Evolutionary conservation across 164 flowering plant genomes (phyloP), one percentile per base, ranked within the genome.

Genomic region (Platanus orientalis): DNA sequence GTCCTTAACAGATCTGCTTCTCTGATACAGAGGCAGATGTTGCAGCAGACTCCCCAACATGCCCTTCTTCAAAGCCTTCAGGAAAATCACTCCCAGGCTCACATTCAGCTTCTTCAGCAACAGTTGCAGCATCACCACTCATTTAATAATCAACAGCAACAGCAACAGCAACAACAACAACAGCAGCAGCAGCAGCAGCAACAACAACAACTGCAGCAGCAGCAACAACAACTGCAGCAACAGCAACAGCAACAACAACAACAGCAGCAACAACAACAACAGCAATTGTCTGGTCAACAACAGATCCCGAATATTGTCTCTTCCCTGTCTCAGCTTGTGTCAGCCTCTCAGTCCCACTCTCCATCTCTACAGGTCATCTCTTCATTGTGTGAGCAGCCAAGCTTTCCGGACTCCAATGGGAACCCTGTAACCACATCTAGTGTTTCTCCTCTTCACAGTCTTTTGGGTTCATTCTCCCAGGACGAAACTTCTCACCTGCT

Each of bases 31-130:
- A 70, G 80, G 47, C 98, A 86, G 66, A 79, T 83, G 73, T 32
- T 84, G 69, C 89, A 78, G 66, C 86, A 80, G 50, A 42, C 86
- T 57, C 96, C 89, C 60, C 92, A 80, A 40, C 75, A 75, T 11
- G 39, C 81, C 30, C 82, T 81, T 66, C 67, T 78, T 42, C 94
- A 80, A 62, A 71, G 63, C 45, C 42, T 81, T 52, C 84, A 81
- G 27, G 87, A 78, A 59, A 77, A 63, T 67, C 89, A 77, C n/a
- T 51, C 67, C 24, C 83, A 65, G 36, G 26, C 60, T 16, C 80
- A 73, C 57, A 66, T 69, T 34, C 75, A 72, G 21, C 70, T 77
- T 67, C 68, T 77, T 65, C 83, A 72, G 61, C 78, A 73, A 42
- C 83, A 76, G 30, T 40, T 75, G 61, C 81, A 71, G 63, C 73